A percentile compares a stretch with the other conserved stretches of the same genome.
phyloP scores from a whole-genome alignment of 2,329 filamentous ascomycete species.

The Ophiostoma tasmaniense region DNA sequence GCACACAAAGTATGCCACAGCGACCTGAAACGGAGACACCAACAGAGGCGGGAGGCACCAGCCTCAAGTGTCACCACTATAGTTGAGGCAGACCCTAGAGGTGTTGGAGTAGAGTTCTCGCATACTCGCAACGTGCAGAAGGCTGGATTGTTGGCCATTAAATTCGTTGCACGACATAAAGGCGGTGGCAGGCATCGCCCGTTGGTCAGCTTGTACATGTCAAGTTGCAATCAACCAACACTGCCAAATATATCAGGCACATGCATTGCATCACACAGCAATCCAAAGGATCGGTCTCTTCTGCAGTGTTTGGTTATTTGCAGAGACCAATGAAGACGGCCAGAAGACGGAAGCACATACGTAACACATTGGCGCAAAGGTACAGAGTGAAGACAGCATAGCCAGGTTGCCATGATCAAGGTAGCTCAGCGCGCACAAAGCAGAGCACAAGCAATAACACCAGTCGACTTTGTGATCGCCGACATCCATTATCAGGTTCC shows the following conservation, averaged over 20 bases:
- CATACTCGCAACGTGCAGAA: no score
- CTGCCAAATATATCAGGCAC: neutral
- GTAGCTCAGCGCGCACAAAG: neutral
- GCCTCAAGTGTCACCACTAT: neutral
- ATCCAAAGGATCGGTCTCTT: neutral
- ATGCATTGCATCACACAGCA: neutral
- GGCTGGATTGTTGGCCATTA: neutral
- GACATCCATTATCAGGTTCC: neutral
- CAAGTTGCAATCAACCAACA: neutral
- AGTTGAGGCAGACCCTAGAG: neutral
- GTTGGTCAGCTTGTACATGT: neutral
- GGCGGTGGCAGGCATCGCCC: neutral
- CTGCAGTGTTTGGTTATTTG: neutral
- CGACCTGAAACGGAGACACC: neutral
- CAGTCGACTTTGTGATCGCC: neutral
- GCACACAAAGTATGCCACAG: neutral
- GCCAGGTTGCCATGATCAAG: neutral
- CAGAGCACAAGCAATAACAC: neutral
- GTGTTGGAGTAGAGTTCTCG: neutral
- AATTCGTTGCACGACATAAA: neutral
- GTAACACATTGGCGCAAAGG: neutral
- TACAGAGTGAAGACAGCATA: neutral
- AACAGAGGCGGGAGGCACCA: neutral
- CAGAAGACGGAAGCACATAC: neutral
- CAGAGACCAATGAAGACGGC: neutral